Conservation (phyloP, 2,329 filamentous ascomycete species). For the Bipolaris gigantea region DNA sequence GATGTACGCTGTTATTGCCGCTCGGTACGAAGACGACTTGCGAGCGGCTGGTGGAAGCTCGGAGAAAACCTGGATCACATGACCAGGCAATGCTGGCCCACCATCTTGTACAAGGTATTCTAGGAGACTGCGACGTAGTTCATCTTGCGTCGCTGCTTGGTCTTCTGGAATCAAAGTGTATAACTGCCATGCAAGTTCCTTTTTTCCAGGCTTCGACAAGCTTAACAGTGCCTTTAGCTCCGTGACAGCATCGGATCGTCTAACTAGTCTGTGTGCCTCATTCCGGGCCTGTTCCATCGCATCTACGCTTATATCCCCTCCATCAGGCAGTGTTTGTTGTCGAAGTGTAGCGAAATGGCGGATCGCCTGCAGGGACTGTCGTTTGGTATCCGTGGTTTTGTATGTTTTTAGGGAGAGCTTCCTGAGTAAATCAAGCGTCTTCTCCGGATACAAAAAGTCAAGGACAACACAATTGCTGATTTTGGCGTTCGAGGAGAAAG, state of each 20-base stretch:
- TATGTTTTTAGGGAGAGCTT: constrained; percentile 25
- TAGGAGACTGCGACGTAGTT: constrained; percentile 29
- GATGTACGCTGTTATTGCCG: constrained; percentile 51
- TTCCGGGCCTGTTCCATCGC: constrained; percentile 16
- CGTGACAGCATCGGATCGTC: constrained; percentile 17
- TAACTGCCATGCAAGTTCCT: constrained; percentile 44
- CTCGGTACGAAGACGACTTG: constrained; percentile 49
- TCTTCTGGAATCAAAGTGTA: constrained; percentile 35
- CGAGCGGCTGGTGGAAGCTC: constrained; percentile 44
- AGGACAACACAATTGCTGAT: constrained; percentile 34
- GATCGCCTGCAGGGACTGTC: constrained; percentile 24
- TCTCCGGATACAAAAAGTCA: constrained; percentile 54
- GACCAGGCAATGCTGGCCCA: constrained; percentile 44
- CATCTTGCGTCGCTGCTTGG: background rate
- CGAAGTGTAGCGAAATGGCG: constrained; percentile 33
- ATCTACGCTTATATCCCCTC: constrained; percentile 9
- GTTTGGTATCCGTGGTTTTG: constrained; percentile 31
- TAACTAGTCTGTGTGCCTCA: constrained; percentile 25
- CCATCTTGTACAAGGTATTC: constrained; percentile 31
- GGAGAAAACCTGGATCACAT: constrained; percentile 52
- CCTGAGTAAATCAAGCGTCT: constrained; percentile 47
- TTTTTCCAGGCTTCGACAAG: constrained; percentile 18
- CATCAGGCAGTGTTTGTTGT: constrained; percentile 14
- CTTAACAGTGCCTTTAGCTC: constrained; percentile 25
- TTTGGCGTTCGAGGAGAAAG: constrained; percentile 1